Evolutionary conservation across 257 asterid species (phyloP), one percentile per base, ranked within the genome.

Genomic region (Solanum tarapatanum): DNA sequence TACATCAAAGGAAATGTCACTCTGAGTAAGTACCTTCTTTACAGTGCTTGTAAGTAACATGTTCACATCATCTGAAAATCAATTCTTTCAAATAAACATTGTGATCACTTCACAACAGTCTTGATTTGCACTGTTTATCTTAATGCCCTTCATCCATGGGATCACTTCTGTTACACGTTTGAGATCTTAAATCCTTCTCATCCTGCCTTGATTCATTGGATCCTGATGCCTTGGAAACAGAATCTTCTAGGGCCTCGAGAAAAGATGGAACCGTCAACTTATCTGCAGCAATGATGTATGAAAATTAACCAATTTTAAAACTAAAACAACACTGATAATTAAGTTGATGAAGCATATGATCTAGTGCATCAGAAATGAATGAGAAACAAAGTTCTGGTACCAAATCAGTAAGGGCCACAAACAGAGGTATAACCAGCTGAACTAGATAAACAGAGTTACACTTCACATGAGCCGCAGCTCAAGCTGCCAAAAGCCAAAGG

Each of bases 201-300:
- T 89, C 92, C 88, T 86, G 94, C 68, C 87, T 87, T 1, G 92
- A 70, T 60, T 90, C 98, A 45, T 84, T 94, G 26, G 96, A 55
- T 82, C 90, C 93, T 55, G 93, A 72, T 87, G 91, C 82, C 43
- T 75, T 86, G 19, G 92, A 88, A 86, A 94, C 95, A 8, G 99
- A 95, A 91, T 97, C 99, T 91, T 97, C 99, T 16, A 97, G 98
- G 69, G 99, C 98, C 95, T 97, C 99, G 3, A 97, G 98, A 90
- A 97, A 97, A 26, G 99, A 97, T 23, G 94, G 93, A 55, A 97
- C 99, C 4, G 99, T 96, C 87, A 93, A 93, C 73, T 93, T 94
- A 84, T 90, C 99, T 97, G 98, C 89, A 91, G 84, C 41, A 85
- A 74, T 12, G 41, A n/a, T 43, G 70, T 11, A 36, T 35, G 13